Evolutionary conservation across 2,329 filamentous ascomycete species (phyloP).

Genomic region (Trichoderma breve): DNA sequence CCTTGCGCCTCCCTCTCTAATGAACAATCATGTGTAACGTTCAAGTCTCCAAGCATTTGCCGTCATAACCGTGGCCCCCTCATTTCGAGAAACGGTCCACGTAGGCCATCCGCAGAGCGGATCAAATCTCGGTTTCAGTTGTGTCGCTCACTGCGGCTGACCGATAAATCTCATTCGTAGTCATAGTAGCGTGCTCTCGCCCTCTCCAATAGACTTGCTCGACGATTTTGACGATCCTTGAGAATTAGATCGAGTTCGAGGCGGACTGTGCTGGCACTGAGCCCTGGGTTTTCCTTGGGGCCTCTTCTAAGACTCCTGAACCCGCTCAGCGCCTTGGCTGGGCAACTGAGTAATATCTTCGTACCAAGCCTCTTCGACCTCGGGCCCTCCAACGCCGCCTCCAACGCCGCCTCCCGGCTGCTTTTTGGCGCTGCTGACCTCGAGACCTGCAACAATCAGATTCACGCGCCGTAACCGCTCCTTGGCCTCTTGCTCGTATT

Average conservation of each 20-base stretch:
- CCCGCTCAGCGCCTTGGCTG: neutral
- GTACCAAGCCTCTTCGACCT: conserved; percentile 36
- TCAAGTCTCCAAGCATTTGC: conserved; percentile 20
- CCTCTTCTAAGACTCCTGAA: neutral
- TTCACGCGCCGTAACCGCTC: conserved; percentile 77
- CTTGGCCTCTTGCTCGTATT: conserved; percentile 72
- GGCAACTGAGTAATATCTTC: conserved; percentile 28
- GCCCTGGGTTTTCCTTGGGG: neutral
- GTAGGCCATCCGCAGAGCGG: neutral
- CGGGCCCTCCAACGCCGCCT: conserved; percentile 14
- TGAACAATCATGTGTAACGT: conserved; percentile 15
- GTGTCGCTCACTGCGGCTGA: neutral
- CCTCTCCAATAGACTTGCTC: neutral
- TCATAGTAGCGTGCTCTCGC: neutral
- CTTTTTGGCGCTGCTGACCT: conserved; percentile 47
- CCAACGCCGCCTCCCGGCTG: conserved; percentile 8
- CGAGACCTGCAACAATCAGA: conserved; percentile 70
- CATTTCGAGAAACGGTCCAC: neutral
- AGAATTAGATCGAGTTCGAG: neutral
- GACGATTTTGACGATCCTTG: neutral
- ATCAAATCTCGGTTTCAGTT: neutral
- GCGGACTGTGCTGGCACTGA: neutral
- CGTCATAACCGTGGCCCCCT: conserved; percentile 26
- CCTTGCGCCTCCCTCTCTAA: conserved; percentile 20
- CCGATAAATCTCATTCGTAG: neutral